Base-by-base conservation (phyloP, 768 basidiomycete species). In the Lactarius hatsudake region DNA sequence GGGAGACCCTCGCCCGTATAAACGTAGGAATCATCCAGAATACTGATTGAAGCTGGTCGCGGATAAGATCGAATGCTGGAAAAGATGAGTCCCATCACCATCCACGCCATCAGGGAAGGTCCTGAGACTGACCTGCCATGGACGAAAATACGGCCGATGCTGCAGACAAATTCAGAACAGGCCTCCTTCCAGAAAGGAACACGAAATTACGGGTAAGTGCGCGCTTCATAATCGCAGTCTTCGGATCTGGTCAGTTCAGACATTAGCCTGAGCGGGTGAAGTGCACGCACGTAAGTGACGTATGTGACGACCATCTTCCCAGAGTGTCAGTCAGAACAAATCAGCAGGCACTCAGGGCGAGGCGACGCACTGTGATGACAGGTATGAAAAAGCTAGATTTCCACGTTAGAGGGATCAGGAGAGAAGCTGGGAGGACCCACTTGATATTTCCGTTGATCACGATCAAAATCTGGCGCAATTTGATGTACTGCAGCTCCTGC, bases 21-120 rank as follows among this genome's bases (percentile, higher is more conserved):
- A 76, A 51, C 38, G 23, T 17, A 15, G 74, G 74, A 1, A 75
- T 56, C 57, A 72, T 48, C 67, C 54, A 73, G 55, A 75, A 75
- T 13, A 72, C 57, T 23, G 18, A 34, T 62, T 71, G 71, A 57
- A 74, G 70, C 42, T 77, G 76, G n/a, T 75, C 75, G 38, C 77
- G 75, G 57, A 82, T 65, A 53, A 80, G 70, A 59, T 81, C 80
- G 66, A 82, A 82, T 8, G 81, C 80, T 78, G 48, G 23, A 56
- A 30, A 30, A n/a, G 30, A 3, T n/a, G 45, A 48, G 45, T 53
- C 18, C 43, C 36, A 45, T 38, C n/a, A 51, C 34, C 28, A 26
- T 2, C 38, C 15, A 15, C 0, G 5, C 4, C 15, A 0, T 40
- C 38, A 28, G 17, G 2, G 10, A 7, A 10, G 48, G 30, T 30